Conservation (phyloP, 805 yeast species). For the Candida parachauliodes region DNA sequence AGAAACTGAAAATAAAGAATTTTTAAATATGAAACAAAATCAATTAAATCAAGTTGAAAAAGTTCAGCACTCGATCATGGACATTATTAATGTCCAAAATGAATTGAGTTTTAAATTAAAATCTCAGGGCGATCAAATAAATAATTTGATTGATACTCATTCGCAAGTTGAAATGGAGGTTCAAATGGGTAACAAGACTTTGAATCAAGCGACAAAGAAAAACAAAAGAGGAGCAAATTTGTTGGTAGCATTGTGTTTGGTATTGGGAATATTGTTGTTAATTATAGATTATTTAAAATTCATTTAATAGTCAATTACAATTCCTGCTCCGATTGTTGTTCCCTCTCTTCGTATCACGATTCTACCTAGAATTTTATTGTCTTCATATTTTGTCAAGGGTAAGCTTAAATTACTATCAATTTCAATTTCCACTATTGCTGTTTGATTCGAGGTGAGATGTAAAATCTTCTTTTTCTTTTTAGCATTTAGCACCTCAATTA, state of each 20-base stretch:
- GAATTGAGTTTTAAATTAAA: slow-evolving; percentile 72
- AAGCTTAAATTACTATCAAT: slow-evolving; percentile 44
- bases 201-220: slow-evolving; percentile 63
- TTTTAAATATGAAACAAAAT: slow-evolving; percentile 52
- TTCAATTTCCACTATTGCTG: slow-evolving; percentile 56
- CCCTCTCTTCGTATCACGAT: slow-evolving; percentile 71
- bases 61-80: slow-evolving; percentile 61
- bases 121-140: slow-evolving; percentile 68
- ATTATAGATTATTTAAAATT: slow-evolving; percentile 33
- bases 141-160: slow-evolving; percentile 60
- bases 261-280: slow-evolving; percentile 32
- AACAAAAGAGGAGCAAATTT: slow-evolving; percentile 48
- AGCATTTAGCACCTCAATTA: slow-evolving; percentile 26
- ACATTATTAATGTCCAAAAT: slow-evolving; percentile 69
- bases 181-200: slow-evolving; percentile 63
- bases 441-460: slow-evolving; percentile 59
- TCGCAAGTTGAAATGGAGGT: slow-evolving; percentile 64
- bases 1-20: slow-evolving; percentile 55
- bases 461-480: slow-evolving; percentile 36
- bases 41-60: slow-evolving; percentile 58
- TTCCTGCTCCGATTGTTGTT: slow-evolving; percentile 64
- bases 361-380: slow-evolving; percentile 56
- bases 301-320: slow-evolving; percentile 24
- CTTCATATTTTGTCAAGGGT: slow-evolving; percentile 49
- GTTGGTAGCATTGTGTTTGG: slow-evolving; percentile 30